These are phyloP conservation scores for Nepenthes gracilis DNA, from an alignment of 148 eudicot genomes.

Conservation along the genomic window DNA sequence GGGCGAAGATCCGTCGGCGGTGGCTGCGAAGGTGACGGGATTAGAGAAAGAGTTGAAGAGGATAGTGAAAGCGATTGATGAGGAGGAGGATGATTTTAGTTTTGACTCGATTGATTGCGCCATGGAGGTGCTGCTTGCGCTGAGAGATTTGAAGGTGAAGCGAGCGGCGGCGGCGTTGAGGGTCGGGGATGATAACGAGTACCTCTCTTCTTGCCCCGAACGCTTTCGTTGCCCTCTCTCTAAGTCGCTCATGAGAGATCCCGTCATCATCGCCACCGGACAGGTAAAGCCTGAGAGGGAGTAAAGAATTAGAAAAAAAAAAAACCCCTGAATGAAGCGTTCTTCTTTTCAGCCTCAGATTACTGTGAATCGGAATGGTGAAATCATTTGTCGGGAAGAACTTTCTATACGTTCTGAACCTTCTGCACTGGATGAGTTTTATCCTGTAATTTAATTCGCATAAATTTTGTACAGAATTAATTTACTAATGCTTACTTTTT, in stretches of 20 bases:
- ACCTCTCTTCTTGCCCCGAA: slow-evolving; percentile 15
- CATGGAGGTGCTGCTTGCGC: slow-evolving; percentile 11
- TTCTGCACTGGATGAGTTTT: too few relatives aligned
- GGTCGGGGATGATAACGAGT: background rate
- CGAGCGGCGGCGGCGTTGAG: background rate
- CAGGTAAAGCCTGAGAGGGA: slow-evolving; percentile 21
- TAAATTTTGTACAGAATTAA: too few relatives aligned
- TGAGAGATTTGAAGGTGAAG: slow-evolving; percentile 25
- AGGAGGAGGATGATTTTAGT: slow-evolving; percentile 8
- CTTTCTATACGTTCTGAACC: too few relatives aligned
- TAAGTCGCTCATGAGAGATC: slow-evolving; percentile 60
- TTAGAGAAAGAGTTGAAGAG: slow-evolving; percentile 1
- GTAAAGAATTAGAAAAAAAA: background rate
- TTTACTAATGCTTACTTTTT: too few relatives aligned
- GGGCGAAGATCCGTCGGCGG: background rate
- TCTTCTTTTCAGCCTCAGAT: background rate
- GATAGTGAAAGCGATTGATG: slow-evolving; percentile 5
- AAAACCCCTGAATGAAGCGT: background rate
- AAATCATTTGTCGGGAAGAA: too few relatives aligned
- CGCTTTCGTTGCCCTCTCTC: slow-evolving; percentile 64
- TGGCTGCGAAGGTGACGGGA: background rate
- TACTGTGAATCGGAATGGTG: background rate
- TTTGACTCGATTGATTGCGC: slow-evolving; percentile 28
- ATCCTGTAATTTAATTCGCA: too few relatives aligned
- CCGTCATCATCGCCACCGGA: slow-evolving; percentile 62